Percentiles rank a stretch among this genome's conserved stretches.
Conservation (phyloP, 352 stramenopile species). For the Pythium scleroteichum region DNA sequence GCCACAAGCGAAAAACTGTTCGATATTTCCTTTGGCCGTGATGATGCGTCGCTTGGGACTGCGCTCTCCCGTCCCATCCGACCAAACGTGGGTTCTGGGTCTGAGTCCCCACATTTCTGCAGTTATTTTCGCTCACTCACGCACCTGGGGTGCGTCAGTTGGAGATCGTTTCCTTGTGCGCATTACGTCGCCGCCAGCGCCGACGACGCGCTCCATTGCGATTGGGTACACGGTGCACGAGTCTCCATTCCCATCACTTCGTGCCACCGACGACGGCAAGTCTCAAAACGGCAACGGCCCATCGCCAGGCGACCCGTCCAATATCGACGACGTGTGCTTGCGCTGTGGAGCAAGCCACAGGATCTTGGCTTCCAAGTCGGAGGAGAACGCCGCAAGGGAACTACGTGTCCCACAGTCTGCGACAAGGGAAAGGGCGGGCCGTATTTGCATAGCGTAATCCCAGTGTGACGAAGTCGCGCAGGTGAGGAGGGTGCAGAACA, state of each 20-base stretch:
- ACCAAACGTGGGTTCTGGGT: neutral
- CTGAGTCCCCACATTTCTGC: neutral
- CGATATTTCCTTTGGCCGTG: constrained; percentile 8
- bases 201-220: neutral
- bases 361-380: constrained; percentile 1
- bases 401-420: constrained; percentile 10
- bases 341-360: neutral
- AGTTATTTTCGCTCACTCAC: constrained; percentile 2
- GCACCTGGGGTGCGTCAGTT: neutral
- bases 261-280: neutral
- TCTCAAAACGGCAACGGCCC: neutral
- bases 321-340: neutral
- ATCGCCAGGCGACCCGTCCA: neutral
- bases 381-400: neutral
- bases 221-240: neutral
- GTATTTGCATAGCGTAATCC: constrained; percentile 7
- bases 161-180: neutral
- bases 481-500: constrained; percentile 6
- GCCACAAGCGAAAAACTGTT: neutral
- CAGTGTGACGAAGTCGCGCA: neutral
- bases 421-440: neutral
- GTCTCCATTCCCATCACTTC: neutral
- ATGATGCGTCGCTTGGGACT: constrained; percentile 12
- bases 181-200: neutral
- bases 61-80: neutral